These are phyloP conservation scores for Phaseolus lunatus DNA, from an alignment of 306 rosid species.

Conservation along the genomic window DNA sequence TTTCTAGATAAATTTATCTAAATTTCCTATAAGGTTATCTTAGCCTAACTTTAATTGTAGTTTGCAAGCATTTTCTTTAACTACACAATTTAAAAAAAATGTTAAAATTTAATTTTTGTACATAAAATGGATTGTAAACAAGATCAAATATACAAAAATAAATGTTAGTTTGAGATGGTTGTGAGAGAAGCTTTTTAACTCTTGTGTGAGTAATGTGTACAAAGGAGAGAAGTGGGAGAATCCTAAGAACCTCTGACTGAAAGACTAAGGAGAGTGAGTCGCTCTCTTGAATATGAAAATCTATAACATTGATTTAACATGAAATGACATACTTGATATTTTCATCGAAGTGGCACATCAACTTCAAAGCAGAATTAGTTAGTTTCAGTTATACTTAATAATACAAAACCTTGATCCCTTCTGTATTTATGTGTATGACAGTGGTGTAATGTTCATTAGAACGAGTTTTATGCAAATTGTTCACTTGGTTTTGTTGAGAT, in stretches of 20 bases:
- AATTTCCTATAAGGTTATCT: too few species aligned
- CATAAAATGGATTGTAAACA: background rate
- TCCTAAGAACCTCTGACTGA: background rate
- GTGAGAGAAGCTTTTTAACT: background rate
- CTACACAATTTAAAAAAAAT: too few species aligned
- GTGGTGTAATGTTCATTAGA: background rate
- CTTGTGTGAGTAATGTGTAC: background rate
- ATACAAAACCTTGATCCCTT: background rate
- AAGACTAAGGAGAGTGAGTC: background rate
- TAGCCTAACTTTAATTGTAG: too few species aligned
- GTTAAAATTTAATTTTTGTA: too few species aligned
- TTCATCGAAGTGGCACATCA: background rate
- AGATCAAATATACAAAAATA: background rate
- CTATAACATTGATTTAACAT: background rate
- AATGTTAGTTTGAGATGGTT: background rate
- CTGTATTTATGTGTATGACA: background rate
- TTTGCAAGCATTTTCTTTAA: too few species aligned
- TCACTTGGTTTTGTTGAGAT: slow-evolving; percentile 4
- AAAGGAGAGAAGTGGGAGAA: background rate
- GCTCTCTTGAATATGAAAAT: background rate
- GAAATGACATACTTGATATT: background rate
- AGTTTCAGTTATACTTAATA: background rate
- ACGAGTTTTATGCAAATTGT: background rate
- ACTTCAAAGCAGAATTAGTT: background rate
- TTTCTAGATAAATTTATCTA: too few species aligned